phyloP scores from a whole-genome alignment of 257 asterid species.

The Paulownia fortunei region DNA sequence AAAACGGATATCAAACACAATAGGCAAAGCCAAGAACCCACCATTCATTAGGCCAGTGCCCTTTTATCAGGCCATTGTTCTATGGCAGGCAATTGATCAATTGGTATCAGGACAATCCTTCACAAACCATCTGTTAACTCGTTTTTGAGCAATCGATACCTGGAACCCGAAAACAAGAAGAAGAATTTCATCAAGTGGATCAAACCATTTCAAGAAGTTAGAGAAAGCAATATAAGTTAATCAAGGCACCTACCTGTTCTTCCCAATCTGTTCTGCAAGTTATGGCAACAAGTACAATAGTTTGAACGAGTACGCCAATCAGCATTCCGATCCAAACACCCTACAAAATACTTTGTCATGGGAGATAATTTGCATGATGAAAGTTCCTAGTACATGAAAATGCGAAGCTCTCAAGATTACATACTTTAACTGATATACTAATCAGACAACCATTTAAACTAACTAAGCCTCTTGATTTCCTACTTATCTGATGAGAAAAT shows the following conservation, averaged over 20 bases:
- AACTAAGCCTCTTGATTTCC: not conserved
- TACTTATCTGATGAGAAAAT: not conserved
- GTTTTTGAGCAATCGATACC: slow-evolving; percentile 43
- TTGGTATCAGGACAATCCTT: slow-evolving; percentile 30
- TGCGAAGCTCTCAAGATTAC: too few relatives aligned
- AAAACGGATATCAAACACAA: too few relatives aligned
- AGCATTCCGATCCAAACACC: slow-evolving; percentile 62
- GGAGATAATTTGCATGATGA: not conserved
- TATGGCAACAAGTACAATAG: slow-evolving; percentile 38
- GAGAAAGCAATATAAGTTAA: too few relatives aligned
- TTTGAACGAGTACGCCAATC: slow-evolving; percentile 47
- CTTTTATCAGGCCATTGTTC: too few relatives aligned
- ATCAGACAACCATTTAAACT: too few relatives aligned
- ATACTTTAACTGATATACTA: too few relatives aligned
- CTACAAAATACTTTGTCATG: slow-evolving; percentile 22
- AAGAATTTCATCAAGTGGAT: not conserved
- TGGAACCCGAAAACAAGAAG: not conserved
- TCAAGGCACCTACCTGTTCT: slow-evolving; percentile 34
- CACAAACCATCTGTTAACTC: slow-evolving; percentile 45
- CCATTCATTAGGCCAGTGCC: too few relatives aligned
- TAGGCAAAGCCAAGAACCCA: too few relatives aligned
- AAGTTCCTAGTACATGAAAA: too few relatives aligned
- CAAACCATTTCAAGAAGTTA: not conserved
- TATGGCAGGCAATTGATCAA: too few relatives aligned
- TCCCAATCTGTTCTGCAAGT: slow-evolving; percentile 56